Evolutionary conservation across 352 stramenopile genomes (phyloP).

Genomic region (Phytopythium delawarense): DNA sequence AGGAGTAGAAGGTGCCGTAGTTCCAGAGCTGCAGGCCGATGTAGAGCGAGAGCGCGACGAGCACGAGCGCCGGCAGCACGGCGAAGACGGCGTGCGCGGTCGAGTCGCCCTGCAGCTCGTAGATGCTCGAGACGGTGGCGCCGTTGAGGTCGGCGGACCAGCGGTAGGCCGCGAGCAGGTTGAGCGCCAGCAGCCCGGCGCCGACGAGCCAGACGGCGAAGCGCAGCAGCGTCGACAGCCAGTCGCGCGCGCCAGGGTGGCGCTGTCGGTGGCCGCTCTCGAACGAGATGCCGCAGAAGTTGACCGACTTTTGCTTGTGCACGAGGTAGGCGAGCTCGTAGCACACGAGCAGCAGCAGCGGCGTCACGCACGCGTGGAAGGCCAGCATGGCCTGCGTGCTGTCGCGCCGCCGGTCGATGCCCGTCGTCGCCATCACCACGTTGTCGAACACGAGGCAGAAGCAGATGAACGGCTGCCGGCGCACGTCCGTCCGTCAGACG

Average conservation of each 20-base stretch:
- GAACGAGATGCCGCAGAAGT: conserved; percentile 89
- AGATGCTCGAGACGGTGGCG: conserved; percentile 54
- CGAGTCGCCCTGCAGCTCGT: conserved; percentile 63
- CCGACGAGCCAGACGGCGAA: conserved; percentile 69
- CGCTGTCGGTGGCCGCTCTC: conserved; percentile 58
- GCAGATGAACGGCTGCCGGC: conserved; percentile 69
- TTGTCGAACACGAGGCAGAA: conserved; percentile 80
- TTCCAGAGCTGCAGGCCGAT: conserved; percentile 78
- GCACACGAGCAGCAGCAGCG: conserved; percentile 82
- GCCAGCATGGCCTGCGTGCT: conserved; percentile 72
- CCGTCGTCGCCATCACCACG: conserved; percentile 71
- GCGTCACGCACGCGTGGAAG: conserved; percentile 80
- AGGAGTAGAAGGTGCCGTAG: conserved; percentile 84
- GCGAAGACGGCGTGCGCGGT: conserved; percentile 51
- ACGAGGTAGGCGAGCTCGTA: conserved; percentile 90
- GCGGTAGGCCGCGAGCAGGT: conserved; percentile 65
- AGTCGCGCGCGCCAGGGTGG: conserved; percentile 19
- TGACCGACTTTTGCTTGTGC: conserved; percentile 88
- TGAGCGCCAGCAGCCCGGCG: conserved; percentile 55
- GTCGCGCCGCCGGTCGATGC: conserved; percentile 47
- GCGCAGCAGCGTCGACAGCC: conserved; percentile 56
- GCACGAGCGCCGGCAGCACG: conserved; percentile 56
- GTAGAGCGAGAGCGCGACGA: conserved; percentile 69
- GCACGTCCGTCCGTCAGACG: neutral
- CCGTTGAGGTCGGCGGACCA: conserved; percentile 32